Conservation (phyloP, 441 rosid genomes). For the Bruguiera hainesii region DNA sequence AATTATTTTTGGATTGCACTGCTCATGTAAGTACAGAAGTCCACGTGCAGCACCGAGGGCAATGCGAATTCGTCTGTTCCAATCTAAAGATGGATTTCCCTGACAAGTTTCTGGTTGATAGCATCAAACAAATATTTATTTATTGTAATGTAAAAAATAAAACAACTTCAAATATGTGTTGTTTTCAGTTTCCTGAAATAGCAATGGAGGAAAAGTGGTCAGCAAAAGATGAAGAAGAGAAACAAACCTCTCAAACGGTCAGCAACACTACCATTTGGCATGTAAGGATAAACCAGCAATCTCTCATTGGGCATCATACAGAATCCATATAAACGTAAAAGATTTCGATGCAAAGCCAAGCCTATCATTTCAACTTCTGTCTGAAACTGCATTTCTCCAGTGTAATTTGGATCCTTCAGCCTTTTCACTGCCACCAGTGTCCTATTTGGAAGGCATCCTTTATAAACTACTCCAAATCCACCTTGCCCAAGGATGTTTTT, state of each 20-base stretch:
- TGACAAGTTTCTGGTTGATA: constrained; percentile 40
- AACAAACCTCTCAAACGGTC: constrained; percentile 77
- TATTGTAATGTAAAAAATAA: background rate
- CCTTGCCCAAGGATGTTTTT: constrained; percentile 88
- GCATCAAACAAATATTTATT: constrained; percentile 9
- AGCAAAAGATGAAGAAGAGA: constrained; percentile 2
- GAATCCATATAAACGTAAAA: constrained; percentile 75
- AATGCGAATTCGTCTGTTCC: constrained; percentile 68
- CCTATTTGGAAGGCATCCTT: constrained; percentile 76
- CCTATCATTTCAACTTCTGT: constrained; percentile 98
- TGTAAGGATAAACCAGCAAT: constrained; percentile 87
- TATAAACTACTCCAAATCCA: constrained; percentile 87
- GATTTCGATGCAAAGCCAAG: constrained; percentile 85
- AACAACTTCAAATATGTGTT: background rate
- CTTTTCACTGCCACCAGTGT: constrained; percentile 80
- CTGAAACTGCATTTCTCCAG: constrained; percentile 93
- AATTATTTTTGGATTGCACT: constrained; percentile 84
- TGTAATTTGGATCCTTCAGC: constrained; percentile 78
- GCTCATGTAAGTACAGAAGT: constrained; percentile 84
- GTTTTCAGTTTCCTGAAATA: background rate
- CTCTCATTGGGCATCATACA: constrained; percentile 81
- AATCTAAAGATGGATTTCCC: constrained; percentile 69
- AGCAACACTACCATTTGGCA: constrained; percentile 96
- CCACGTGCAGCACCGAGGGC: constrained; percentile 87
- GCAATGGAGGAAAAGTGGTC: background rate